Evolutionary conservation across 2,329 filamentous ascomycete species (phyloP), one percentile per base, ranked within the genome.

Genomic region (Fusarium annulatum): DNA sequence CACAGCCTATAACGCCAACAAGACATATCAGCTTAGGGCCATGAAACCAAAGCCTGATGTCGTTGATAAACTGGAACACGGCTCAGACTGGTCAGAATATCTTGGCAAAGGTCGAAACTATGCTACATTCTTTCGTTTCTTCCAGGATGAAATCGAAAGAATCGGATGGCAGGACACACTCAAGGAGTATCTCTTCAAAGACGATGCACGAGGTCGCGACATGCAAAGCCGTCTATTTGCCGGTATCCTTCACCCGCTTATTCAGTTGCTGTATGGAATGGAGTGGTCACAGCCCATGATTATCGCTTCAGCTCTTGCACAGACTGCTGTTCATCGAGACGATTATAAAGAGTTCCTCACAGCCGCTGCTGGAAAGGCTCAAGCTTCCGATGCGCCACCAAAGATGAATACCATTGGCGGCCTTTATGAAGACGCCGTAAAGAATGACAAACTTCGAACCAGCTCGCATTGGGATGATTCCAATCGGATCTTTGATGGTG

Each of bases 281-380:
- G 94, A 97, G 79, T 97, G 94, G 84, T 81, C 88, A 15, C 94
- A 97, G 79, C 94, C 94, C 4, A 93, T 93, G 42, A 90, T 97
- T 67, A 87, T 97, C 34, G 94, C 94, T 10, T 90, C 96, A 82
- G 94, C 86, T 2, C 88, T 97, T 23, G 94, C 95, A 2, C 92
- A 97, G 83, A 86, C 92, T 3, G 90, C 92, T 12, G 89, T 94
- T 4, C 94, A 97, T 78, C 83, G 86, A 11, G 82, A 86, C 48
- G 87, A 88, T 81, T 85, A 92, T 4, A 84, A 82, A 3, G 72
- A 80, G 0, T 88, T 91, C 69, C 85, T 96, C 34, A 69, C 87
- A 12, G 91, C 93, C 74, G 85, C 86, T 1, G 79, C 82, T 10
- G 72, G 80, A 48, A 73, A 66, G 53, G 60, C 66, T 38, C 45